Conservation (phyloP, 257 asterid genomes). For the Solanum etuberosum region DNA sequence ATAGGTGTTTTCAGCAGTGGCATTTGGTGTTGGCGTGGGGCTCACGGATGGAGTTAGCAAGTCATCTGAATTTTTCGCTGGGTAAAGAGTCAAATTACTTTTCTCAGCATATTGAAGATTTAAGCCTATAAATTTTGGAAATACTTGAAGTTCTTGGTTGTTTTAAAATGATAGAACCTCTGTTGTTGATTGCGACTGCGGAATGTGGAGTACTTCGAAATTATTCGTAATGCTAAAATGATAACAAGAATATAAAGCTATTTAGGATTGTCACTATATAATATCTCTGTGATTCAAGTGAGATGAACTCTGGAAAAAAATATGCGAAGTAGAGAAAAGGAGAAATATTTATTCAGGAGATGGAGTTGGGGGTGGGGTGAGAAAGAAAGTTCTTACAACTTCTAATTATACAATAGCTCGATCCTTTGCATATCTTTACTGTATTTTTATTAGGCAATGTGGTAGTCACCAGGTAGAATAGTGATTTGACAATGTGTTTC, state of each 20-base stretch:
- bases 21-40: conserved; percentile 87
- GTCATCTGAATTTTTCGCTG: conserved; percentile 94
- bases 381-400: neutral
- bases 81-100: conserved; percentile 38
- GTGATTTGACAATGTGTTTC: neutral
- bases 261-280: neutral
- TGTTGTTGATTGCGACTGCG: neutral
- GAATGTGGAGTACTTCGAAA: neutral
- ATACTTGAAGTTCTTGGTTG: neutral
- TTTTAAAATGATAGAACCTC: neutral
- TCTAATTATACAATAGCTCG: neutral
- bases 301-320: neutral
- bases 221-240: neutral
- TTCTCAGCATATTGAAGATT: neutral
- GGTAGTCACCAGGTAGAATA: neutral
- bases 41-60: conserved; percentile 63
- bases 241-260: neutral
- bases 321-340: neutral
- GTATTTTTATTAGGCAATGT: neutral
- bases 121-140: neutral
- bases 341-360: neutral
- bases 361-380: neutral
- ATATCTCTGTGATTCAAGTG: neutral
- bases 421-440: neutral
- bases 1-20: conserved; percentile 88